phyloP scores from a whole-genome alignment of 371 early-diverging fungal genomes.

The Lichtheimia hyalospora region DNA sequence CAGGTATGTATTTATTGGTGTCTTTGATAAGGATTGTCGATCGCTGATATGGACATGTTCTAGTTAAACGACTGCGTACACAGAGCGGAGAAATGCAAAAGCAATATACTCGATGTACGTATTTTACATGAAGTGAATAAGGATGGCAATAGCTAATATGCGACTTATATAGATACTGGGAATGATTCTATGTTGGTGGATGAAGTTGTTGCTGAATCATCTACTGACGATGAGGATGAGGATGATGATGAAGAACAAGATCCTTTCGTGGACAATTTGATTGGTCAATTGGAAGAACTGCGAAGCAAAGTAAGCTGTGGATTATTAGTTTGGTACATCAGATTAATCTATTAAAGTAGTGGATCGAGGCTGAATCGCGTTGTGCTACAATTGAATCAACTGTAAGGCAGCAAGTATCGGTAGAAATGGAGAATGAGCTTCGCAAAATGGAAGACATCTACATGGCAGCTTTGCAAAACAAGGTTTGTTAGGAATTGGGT shows the following conservation, averaged over 20 bases:
- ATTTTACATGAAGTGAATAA: not conserved
- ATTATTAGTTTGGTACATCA: not conserved
- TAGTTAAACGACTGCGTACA: conserved; percentile 21
- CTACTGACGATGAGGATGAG: conserved; percentile 27
- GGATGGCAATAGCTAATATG: no score
- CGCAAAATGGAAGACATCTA: conserved; percentile 44
- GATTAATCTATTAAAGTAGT: conserved; percentile 18
- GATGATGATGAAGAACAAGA: conserved; percentile 41
- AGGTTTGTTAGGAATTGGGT: conserved; percentile 23
- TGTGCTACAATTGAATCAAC: conserved; percentile 56
- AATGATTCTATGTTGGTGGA: conserved; percentile 4
- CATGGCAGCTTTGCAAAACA: conserved; percentile 29
- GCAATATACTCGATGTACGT: not conserved
- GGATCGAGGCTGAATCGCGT: conserved; percentile 58
- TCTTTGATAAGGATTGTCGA: no score
- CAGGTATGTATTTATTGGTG: conserved; percentile 12
- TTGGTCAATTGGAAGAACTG: conserved; percentile 45
- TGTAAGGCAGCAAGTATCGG: conserved; percentile 51
- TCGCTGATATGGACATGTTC: not conserved
- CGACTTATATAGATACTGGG: not conserved
- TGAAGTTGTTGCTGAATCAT: not conserved
- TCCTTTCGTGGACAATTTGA: conserved; percentile 45
- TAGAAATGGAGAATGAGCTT: conserved; percentile 43
- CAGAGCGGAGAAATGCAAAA: conserved; percentile 9
- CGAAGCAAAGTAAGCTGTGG: conserved; percentile 30